Evolutionary conservation across 2,329 filamentous ascomycete species (phyloP).

Genomic region (Hymenotorrendiella dingleyae): DNA sequence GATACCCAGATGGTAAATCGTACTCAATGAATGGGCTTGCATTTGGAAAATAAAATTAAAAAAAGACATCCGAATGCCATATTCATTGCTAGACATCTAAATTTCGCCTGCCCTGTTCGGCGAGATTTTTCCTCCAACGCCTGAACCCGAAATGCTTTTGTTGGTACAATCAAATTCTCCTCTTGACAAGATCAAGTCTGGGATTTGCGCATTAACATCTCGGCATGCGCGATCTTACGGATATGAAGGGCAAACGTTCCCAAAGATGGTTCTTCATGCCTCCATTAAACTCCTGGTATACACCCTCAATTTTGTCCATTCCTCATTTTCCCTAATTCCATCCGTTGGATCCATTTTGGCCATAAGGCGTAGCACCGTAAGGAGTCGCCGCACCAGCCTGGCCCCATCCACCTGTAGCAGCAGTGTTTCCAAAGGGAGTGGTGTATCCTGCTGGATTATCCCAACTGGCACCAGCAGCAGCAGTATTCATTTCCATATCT

Average conservation of each 20-base stretch:
- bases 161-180: too few species aligned
- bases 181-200: too few species aligned
- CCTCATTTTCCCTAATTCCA: slow-evolving; percentile 17
- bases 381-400: slow-evolving; percentile 47
- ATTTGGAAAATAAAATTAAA: too few species aligned
- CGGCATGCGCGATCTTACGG: too few species aligned
- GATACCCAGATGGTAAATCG: too few species aligned
- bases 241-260: too few species aligned
- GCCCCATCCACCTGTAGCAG: slow-evolving; percentile 59
- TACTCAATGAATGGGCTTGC: too few species aligned
- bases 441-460: slow-evolving; percentile 60
- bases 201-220: too few species aligned
- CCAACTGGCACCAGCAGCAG: slow-evolving; percentile 51
- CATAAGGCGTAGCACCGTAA: slow-evolving; percentile 57
- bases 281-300: neutral
- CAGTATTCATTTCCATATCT: slow-evolving; percentile 47
- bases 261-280: neutral
- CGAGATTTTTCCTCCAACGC: slow-evolving; percentile 16
- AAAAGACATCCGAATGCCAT: too few species aligned
- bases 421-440: slow-evolving; percentile 57
- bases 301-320: neutral
- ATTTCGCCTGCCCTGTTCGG: slow-evolving; percentile 2
- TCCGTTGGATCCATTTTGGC: slow-evolving; percentile 33
- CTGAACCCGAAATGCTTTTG: slow-evolving; percentile 13
- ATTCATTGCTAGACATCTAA: too few species aligned